phyloP scores from a whole-genome alignment of 306 rosid genomes.

The Carpinus viminea region DNA sequence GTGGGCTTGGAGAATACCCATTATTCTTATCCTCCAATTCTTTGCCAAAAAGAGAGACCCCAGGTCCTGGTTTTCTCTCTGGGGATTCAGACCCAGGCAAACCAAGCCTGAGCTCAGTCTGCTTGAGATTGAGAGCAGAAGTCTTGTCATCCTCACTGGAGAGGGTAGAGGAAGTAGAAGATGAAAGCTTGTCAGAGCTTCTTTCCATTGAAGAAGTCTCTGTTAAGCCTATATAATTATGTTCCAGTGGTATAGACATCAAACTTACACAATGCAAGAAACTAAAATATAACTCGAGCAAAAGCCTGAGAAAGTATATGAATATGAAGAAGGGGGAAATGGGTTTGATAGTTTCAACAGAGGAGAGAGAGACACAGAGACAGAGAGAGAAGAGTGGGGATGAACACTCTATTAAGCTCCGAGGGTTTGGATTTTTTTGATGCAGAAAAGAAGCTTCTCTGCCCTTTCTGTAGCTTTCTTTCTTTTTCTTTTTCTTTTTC shows the following conservation, averaged over 20 bases:
- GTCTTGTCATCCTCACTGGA: slow-evolving; percentile 49
- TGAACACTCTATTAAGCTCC: slow-evolving; percentile 13
- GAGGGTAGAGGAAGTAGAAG: slow-evolving; percentile 44
- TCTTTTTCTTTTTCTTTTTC: background rate
- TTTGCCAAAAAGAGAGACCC: slow-evolving; percentile 62
- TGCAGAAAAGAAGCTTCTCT: slow-evolving; percentile 56
- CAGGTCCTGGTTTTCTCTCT: slow-evolving; percentile 54
- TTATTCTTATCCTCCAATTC: slow-evolving; percentile 60
- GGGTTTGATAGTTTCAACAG: background rate
- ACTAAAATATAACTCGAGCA: slow-evolving; percentile 13
- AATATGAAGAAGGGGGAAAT: background rate
- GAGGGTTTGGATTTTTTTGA: slow-evolving; percentile 39
- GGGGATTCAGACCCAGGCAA: slow-evolving; percentile 75
- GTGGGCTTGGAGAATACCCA: slow-evolving; percentile 41
- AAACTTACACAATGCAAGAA: slow-evolving; percentile 26
- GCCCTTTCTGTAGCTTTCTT: slow-evolving; percentile 40
- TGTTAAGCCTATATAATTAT: slow-evolving; percentile 76
- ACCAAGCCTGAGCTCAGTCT: slow-evolving; percentile 93
- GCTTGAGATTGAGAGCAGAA: slow-evolving; percentile 62
- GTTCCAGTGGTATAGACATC: slow-evolving; percentile 70
- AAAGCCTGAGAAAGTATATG: slow-evolving; percentile 5
- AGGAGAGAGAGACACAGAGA: background rate
- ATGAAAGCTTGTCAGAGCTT: slow-evolving; percentile 53
- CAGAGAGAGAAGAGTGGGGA: slow-evolving; percentile 1
- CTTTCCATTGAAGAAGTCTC: slow-evolving; percentile 63